These are phyloP conservation scores for Penicillium corylophilum DNA, from an alignment of 2,329 filamentous ascomycete genomes.

Conservation along the genomic window DNA sequence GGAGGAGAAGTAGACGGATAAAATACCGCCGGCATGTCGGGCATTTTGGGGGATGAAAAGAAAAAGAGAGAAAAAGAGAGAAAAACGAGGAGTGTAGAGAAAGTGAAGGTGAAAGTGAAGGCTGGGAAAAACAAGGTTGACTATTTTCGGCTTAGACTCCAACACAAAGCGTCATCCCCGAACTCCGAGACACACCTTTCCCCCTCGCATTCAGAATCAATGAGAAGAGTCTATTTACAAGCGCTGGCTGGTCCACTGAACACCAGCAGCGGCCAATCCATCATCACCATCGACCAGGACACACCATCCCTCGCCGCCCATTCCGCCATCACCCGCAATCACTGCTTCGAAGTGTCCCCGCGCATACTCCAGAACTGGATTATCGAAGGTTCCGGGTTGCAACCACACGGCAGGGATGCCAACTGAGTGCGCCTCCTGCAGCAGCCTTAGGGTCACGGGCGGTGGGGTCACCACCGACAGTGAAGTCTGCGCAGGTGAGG, in stretches of 20 bases:
- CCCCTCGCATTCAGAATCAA: neutral
- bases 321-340: slow-evolving; percentile 65
- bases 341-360: slow-evolving; percentile 66
- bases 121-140: neutral
- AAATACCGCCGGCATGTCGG: slow-evolving; percentile 35
- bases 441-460: slow-evolving; percentile 67
- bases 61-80: neutral
- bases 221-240: slow-evolving; percentile 26
- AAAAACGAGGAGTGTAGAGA: neutral
- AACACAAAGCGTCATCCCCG: neutral
- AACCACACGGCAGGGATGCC: slow-evolving; percentile 79
- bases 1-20: slow-evolving; percentile 37
- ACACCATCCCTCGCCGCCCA: slow-evolving; percentile 77
- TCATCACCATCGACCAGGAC: slow-evolving; percentile 79
- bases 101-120: neutral
- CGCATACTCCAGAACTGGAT: slow-evolving; percentile 70
- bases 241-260: slow-evolving; percentile 44
- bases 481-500: slow-evolving; percentile 67
- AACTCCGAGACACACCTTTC: neutral
- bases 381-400: slow-evolving; percentile 85
- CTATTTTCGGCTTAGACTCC: neutral
- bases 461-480: slow-evolving; percentile 89
- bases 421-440: slow-evolving; percentile 73
- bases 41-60: slow-evolving; percentile 14
- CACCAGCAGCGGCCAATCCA: slow-evolving; percentile 58